A percentile compares a stretch with the other conserved stretches of the same genome.
Conservation (phyloP, 116 monocot species). For the Phalaenopsis hybrid region DNA sequence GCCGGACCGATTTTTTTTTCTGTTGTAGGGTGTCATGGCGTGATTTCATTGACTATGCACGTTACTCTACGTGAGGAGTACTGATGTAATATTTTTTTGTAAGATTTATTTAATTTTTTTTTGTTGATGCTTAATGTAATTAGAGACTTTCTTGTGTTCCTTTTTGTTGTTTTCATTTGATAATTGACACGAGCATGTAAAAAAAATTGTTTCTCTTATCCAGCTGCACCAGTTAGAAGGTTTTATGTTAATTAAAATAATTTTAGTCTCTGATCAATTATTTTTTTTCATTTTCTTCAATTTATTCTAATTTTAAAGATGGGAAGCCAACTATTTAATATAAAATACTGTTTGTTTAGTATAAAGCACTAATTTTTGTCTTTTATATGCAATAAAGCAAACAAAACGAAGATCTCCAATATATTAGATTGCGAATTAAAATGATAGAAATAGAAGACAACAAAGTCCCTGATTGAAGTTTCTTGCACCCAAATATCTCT, state of each 20-base stretch:
- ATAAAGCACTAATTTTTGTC: background rate
- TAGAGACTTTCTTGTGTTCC: slow-evolving; percentile 5
- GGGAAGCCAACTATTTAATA: background rate
- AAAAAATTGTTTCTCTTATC: background rate
- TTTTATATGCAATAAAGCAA: background rate
- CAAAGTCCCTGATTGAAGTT: too few relatives aligned
- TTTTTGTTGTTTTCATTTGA: background rate
- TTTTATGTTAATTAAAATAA: background rate
- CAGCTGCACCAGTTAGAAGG: background rate
- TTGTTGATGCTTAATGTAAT: slow-evolving; percentile 2
- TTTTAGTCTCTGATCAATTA: background rate
- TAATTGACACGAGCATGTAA: too few relatives aligned
- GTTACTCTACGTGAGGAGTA: too few relatives aligned
- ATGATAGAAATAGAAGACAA: too few relatives aligned
- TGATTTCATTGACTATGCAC: too few relatives aligned
- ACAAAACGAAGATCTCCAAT: too few relatives aligned
- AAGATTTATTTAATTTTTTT: slow-evolving; percentile 13
- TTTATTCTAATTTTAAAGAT: background rate
- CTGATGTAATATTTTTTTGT: too few relatives aligned
- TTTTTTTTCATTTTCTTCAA: background rate
- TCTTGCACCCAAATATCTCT: too few relatives aligned
- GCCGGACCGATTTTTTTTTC: too few relatives aligned
- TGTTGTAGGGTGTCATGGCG: too few relatives aligned
- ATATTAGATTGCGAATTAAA: too few relatives aligned
- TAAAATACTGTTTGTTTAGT: too few relatives aligned